Conservation (phyloP, 768 basidiomycete species). For the Boletus rex-veris region DNA sequence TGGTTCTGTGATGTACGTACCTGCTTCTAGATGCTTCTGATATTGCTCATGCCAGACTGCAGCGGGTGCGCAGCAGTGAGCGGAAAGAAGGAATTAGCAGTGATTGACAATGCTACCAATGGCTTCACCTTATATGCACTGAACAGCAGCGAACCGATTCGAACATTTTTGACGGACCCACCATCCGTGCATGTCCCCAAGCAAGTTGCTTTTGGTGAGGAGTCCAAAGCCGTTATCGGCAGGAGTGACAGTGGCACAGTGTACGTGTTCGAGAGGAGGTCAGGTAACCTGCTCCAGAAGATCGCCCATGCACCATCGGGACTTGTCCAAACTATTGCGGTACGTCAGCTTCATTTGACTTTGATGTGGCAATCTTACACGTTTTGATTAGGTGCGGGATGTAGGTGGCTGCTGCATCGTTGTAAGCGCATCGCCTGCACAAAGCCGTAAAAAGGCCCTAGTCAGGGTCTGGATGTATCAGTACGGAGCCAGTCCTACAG, state of each 20-base stretch:
- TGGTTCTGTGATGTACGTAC: slow-evolving; percentile 8
- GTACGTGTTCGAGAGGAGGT: slow-evolving; percentile 4
- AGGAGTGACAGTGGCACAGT: slow-evolving; percentile 4
- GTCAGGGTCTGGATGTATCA: not conserved
- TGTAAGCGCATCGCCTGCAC: not conserved
- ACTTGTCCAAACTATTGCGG: not conserved
- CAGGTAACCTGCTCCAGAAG: not conserved
- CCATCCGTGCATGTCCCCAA: not conserved
- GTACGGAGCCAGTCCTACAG: not conserved
- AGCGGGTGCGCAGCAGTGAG: slow-evolving; percentile 6
- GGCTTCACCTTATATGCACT: not conserved
- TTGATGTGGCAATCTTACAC: too few species aligned
- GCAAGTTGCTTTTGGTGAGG: slow-evolving; percentile 10
- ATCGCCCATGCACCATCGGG: not conserved
- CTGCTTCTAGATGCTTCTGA: too few species aligned
- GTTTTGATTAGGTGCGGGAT: not conserved
- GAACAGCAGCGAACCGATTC: not conserved
- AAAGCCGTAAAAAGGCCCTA: not conserved
- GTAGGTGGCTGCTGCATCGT: not conserved
- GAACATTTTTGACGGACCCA: not conserved
- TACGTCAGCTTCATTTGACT: not conserved
- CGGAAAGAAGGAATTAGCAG: not conserved
- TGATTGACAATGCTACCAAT: slow-evolving; percentile 6
- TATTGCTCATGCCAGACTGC: not conserved
- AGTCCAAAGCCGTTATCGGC: slow-evolving; percentile 1